Percentiles rank a stretch among this genome's conserved stretches.
Conservation (phyloP, 805 yeast species). For the Pichia nakasei region DNA sequence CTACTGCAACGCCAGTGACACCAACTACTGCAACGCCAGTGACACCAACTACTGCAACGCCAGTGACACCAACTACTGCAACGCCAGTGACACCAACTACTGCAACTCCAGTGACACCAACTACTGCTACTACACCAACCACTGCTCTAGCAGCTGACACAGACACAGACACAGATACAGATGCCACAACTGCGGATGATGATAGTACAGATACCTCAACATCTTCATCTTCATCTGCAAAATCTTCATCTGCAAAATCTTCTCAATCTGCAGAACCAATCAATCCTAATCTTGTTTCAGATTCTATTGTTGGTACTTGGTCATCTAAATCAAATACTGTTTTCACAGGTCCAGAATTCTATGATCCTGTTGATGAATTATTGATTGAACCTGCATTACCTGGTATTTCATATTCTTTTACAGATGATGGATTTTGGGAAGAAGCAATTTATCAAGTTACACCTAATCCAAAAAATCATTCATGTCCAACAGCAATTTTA, state of each 20-base stretch:
- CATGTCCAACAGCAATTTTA: slow-evolving; percentile 75
- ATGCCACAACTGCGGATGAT: slow-evolving; percentile 10
- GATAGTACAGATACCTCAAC: slow-evolving; percentile 1
- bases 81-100: background rate
- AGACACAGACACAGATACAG: slow-evolving; percentile 19
- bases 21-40: slow-evolving; percentile 2
- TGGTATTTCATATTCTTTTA: slow-evolving; percentile 88
- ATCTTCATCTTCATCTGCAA: background rate
- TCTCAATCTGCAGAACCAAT: slow-evolving; percentile 6
- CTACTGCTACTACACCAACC: background rate
- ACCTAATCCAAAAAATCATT: slow-evolving; percentile 62
- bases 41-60: background rate
- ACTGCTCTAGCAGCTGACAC: slow-evolving; percentile 10
- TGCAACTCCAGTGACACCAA: slow-evolving; percentile 14
- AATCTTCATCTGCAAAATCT: background rate
- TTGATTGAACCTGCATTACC: slow-evolving; percentile 93
- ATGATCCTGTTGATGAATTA: slow-evolving; percentile 92
- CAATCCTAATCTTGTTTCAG: slow-evolving; percentile 3
- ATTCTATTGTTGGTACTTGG: slow-evolving; percentile 79
- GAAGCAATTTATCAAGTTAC: slow-evolving; percentile 78
- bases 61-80: background rate
- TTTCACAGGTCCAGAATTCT: slow-evolving; percentile 93
- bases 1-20: no score
- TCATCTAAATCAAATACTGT: slow-evolving; percentile 87
- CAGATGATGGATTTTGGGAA: slow-evolving; percentile 86